Percentiles rank a stretch among this genome's conserved stretches.
These are phyloP conservation scores for Teratosphaeria gauchensis DNA, from an alignment of 2,329 filamentous ascomycete species.

Conservation along the genomic window DNA sequence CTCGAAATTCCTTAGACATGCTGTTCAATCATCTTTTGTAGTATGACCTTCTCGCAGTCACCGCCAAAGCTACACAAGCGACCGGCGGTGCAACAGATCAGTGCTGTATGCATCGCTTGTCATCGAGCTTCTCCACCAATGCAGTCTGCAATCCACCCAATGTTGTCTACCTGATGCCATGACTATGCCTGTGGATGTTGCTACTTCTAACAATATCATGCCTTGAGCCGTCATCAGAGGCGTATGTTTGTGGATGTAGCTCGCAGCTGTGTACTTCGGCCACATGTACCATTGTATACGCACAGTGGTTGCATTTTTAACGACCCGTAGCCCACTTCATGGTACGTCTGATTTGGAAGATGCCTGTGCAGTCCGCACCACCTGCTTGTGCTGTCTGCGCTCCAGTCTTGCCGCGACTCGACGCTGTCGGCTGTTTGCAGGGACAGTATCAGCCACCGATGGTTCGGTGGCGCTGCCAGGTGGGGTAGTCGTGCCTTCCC, in stretches of 20 bases:
- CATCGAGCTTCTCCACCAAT: not conserved
- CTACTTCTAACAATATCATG: not conserved
- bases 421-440: not conserved
- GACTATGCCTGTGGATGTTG: not conserved
- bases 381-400: not conserved
- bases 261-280: not conserved
- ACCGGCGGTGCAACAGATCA: not conserved
- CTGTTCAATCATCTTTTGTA: not conserved
- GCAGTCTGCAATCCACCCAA: not conserved
- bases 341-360: not conserved
- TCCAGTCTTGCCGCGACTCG: not conserved
- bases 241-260: not conserved
- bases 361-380: not conserved
- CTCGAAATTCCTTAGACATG: not conserved
- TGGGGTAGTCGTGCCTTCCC: not conserved
- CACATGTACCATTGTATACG: too few species aligned
- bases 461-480: not conserved
- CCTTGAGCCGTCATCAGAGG: not conserved
- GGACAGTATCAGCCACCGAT: not conserved
- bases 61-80: not conserved
- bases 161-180: not conserved
- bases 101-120: not conserved
- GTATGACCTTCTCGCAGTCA: not conserved
- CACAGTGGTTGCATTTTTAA: too few species aligned
- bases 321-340: not conserved